Percentiles rank a stretch among this genome's conserved stretches.
phyloP scores from a whole-genome alignment of 768 basidiomycete species.

The Agaricus sinodeliciosus region DNA sequence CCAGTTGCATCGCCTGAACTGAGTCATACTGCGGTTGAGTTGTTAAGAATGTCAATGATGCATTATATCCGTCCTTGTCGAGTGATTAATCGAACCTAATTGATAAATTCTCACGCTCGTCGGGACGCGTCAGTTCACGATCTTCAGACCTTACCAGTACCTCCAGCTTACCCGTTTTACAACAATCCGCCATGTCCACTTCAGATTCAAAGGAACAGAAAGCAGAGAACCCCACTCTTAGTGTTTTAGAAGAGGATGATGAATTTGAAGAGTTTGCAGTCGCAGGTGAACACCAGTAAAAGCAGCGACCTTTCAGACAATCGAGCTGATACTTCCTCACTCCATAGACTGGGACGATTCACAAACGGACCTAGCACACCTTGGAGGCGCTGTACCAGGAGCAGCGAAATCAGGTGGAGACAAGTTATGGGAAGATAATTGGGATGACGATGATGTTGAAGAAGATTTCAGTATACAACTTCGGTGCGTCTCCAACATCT shows the following conservation, averaged over 20 bases:
- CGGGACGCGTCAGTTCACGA: slow-evolving; percentile 21
- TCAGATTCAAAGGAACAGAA: slow-evolving; percentile 43
- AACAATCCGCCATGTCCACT: slow-evolving; percentile 28
- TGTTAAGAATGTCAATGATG: no score
- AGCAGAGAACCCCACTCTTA: slow-evolving; percentile 50
- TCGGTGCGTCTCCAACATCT: slow-evolving; percentile 49
- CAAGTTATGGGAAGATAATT: slow-evolving; percentile 98
- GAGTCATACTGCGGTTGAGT: no score
- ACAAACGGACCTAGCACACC: slow-evolving; percentile 73
- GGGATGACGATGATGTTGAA: slow-evolving; percentile 99
- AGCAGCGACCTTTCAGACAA: neutral
- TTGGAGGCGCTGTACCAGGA: slow-evolving; percentile 67
- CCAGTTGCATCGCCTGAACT: no score
- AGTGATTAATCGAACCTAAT: neutral
- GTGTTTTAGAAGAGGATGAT: slow-evolving; percentile 94
- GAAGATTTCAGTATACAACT: slow-evolving; percentile 96
- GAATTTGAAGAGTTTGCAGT: slow-evolving; percentile 93
- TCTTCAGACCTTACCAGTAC: neutral
- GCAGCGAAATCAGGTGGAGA: slow-evolving; percentile 77
- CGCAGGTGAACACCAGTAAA: slow-evolving; percentile 48
- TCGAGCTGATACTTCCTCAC: neutral
- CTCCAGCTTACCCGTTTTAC: slow-evolving; percentile 9
- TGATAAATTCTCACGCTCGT: slow-evolving; percentile 17
- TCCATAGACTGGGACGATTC: slow-evolving; percentile 82
- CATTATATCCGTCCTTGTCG: no score